Evolutionary conservation across 208 protist species (phyloP).

Genomic region (Crithidia sp.): DNA sequence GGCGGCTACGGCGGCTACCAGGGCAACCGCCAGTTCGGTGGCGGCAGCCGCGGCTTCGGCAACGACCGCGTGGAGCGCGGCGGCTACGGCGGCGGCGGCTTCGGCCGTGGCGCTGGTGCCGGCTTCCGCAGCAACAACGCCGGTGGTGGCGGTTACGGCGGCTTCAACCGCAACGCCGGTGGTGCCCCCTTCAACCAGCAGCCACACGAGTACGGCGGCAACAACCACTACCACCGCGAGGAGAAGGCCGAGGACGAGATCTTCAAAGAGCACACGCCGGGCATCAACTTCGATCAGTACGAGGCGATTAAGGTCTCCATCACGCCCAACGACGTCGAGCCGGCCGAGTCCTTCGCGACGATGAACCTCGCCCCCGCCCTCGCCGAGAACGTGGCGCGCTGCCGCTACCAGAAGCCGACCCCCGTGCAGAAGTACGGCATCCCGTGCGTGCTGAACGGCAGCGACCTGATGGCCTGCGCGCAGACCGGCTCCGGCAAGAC

Average conservation of each 20-base stretch:
- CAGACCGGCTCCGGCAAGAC: constrained; percentile 99
- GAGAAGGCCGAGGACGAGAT: constrained; percentile 91
- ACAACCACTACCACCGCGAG: constrained; percentile 78
- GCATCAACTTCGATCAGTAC: constrained; percentile 94
- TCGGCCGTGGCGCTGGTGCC: constrained; percentile 36
- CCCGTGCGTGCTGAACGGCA: constrained; percentile 91
- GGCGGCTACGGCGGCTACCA: constrained; percentile 33
- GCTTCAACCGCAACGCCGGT: constrained; percentile 24
- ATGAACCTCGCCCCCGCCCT: constrained; percentile 91
- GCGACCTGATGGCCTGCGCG: constrained; percentile 99
- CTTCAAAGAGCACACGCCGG: constrained; percentile 91
- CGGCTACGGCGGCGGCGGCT: constrained; percentile 41
- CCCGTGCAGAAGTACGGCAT: constrained; percentile 99
- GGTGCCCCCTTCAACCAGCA: constrained; percentile 19
- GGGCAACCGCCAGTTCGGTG: constrained; percentile 23
- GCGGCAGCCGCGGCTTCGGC: constrained; percentile 22
- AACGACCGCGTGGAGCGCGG: constrained; percentile 32
- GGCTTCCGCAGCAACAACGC: constrained; percentile 24
- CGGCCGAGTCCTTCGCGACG: constrained; percentile 78
- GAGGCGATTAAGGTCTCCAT: constrained; percentile 88
- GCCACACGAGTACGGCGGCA: constrained; percentile 36
- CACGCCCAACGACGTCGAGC: constrained; percentile 83
- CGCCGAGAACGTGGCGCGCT: constrained; percentile 93
- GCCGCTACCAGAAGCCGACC: constrained; percentile 97
- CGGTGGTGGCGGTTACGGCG: constrained; percentile 27